Base-by-base conservation (phyloP, 352 stramenopile species). In the Pythium insidiosum region DNA sequence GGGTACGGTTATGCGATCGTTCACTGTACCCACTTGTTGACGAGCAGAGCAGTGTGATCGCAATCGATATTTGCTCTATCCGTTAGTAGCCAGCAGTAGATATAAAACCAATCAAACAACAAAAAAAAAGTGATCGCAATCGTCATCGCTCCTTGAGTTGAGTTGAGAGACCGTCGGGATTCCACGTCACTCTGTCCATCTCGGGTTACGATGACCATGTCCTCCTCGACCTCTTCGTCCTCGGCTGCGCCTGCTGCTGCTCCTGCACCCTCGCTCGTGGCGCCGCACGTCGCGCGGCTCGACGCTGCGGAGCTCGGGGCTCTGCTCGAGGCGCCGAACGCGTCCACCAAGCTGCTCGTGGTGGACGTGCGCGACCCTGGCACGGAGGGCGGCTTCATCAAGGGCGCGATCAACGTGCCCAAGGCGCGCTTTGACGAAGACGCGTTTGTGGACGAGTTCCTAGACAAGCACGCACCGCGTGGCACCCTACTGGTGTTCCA, bases 401-500 rank as follows among this genome's bases (percentile, higher is more conserved):
- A 54, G 10, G 52, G 57, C 35, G 61, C 61, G 3, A 49, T 70
- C 38, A 70, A 59, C 43, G 34, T 70, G 13, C 61, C 57, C 18
- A 64, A 70, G 38, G 46, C 36, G 23, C 15, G 51, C 18, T 66
- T 69, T 31, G 56, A 69, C 12, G 38, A 58, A 24, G 60, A 69
- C 46, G 56, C 50, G 19, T 58, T 63, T 18, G 38, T 69, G 10
- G 60, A 69, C 33, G 45, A 48, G 19, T 59, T 69, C 28, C 24
- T 69, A 5, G 46, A 49, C 13, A 52, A 51, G 38, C 44, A 61
- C 46, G 56, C 41, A 38, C 9, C 36, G 11, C 44, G 25, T 9
- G n/a, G 26, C n/a, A 51, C 56, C 9, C 45, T 48, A 5, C 23
- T 69, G 22, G 52, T 69, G n/a, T 66, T 69, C 44, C 60, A 70